phyloP scores from a whole-genome alignment of 2,329 filamentous ascomycete genomes.

The Penicillium decumbens region DNA sequence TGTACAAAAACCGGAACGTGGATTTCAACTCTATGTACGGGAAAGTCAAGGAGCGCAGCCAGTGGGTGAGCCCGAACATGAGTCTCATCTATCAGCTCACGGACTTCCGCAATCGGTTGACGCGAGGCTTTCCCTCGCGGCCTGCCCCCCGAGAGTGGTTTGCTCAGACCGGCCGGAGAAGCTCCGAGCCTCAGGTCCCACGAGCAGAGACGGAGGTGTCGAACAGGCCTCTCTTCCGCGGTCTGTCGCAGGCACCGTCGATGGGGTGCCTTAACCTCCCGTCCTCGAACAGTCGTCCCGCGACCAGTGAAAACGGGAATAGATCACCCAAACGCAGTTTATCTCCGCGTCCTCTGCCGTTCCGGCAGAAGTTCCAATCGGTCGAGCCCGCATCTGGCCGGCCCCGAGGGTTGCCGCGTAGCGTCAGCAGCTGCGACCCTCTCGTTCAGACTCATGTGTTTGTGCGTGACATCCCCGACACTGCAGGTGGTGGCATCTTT shows the following conservation, averaged over 20 bases:
- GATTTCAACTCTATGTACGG: conserved; percentile 64
- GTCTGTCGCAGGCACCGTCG: conserved; percentile 24
- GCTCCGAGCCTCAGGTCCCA: conserved; percentile 30
- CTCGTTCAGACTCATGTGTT: conserved; percentile 37
- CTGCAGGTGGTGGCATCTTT: conserved; percentile 35
- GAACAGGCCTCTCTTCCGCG: conserved; percentile 17
- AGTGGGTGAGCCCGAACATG: conserved; percentile 66
- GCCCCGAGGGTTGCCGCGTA: conserved; percentile 18
- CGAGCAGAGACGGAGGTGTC: conserved; percentile 19
- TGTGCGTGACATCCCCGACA: conserved; percentile 35
- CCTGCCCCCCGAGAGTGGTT: conserved; percentile 37
- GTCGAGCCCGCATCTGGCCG: conserved; percentile 18
- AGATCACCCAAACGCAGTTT: conserved; percentile 32
- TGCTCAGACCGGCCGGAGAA: conserved; percentile 24
- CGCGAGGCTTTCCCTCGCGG: conserved; percentile 30
- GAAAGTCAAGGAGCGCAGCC: conserved; percentile 59
- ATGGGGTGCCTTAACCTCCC: conserved; percentile 25
- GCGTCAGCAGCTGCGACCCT: conserved; percentile 25
- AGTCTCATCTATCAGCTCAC: conserved; percentile 65
- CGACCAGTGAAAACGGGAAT: conserved; percentile 24
- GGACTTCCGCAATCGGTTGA: conserved; percentile 52
- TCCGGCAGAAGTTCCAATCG: conserved; percentile 36
- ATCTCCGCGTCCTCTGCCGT: conserved; percentile 36
- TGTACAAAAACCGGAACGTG: conserved; percentile 59
- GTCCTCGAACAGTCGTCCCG: conserved; percentile 23